Evolutionary conservation across 176 grass and related monocot genomes (phyloP), one percentile per base, ranked within the genome.

Genomic region (Coix lacrymajobi): DNA sequence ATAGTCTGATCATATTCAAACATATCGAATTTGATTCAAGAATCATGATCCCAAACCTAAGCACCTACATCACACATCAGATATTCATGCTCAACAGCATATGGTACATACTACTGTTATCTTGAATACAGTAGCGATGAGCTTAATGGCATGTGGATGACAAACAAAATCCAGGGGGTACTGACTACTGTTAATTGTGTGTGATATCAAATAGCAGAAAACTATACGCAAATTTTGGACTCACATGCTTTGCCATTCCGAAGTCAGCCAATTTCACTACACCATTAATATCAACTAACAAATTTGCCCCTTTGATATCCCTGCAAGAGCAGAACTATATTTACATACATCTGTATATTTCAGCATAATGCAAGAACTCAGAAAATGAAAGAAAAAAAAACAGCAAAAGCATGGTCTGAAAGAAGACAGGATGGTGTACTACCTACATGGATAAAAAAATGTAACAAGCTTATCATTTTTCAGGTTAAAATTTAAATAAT

Each of bases 191-290:
- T 20, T 44, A 85, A 46, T 69, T 85, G 77, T 56, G 45, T 38
- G 54, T 6, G 31, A 60, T 38, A 43, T 25, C 52, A 16, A 32
- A 20, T 25, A 48, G 49, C 56, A 80, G 28, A 78, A 79, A 70
- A 80, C 15, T 66, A 54, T 43, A 71, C 15, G 52, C n/a, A 31
- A 77, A n/a, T 11, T 29, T 76, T 48, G 64, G 58, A 87, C 92
- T 93, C 74, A 98, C 96, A 92, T 96, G 93, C 70, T 99, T 99
- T 81, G 96, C 96, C 96, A 96, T 99, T 73, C 96, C 96, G 83
- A 99, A 99, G 79, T 99, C 96, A 73, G 96, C 96, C 71, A 99
- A 80, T 87, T 99, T 99, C 11, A 99, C 93, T 68, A 99, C 87
- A 49, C 96, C 96, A 85, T 96, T 93, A 52, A 90, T 86, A 75